These are phyloP conservation scores for Spathaspora arborariae DNA, from an alignment of 805 yeast genomes.

Conservation along the genomic window DNA sequence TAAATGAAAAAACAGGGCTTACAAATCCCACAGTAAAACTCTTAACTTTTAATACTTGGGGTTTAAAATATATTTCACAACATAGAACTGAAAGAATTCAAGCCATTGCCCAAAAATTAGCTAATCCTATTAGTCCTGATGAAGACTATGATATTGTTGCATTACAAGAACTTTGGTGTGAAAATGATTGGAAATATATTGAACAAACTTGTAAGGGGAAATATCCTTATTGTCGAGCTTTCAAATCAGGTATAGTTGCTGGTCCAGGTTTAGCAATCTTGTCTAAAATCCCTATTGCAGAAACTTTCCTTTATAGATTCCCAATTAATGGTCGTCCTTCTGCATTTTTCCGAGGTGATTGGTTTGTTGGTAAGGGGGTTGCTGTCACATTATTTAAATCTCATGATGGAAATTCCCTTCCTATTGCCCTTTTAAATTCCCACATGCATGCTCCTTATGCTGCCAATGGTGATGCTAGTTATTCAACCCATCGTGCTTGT, in stretches of 20 bases:
- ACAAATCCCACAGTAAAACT: slow-evolving; percentile 37
- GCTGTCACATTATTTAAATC: slow-evolving; percentile 67
- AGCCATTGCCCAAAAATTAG: slow-evolving; percentile 70
- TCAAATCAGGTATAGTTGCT: slow-evolving; percentile 77
- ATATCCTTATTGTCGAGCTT: slow-evolving; percentile 66
- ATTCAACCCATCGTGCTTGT: slow-evolving; percentile 83
- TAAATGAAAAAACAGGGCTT: not conserved
- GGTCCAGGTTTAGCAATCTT: slow-evolving; percentile 92
- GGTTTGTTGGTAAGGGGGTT: slow-evolving; percentile 92
- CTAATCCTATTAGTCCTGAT: slow-evolving; percentile 23
- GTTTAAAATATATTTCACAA: slow-evolving; percentile 80
- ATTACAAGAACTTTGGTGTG: slow-evolving; percentile 92
- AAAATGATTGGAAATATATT: slow-evolving; percentile 75
- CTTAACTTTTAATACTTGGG: slow-evolving; percentile 83
- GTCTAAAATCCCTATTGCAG: slow-evolving; percentile 78
- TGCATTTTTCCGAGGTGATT: slow-evolving; percentile 92
- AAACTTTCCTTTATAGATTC: slow-evolving; percentile 75
- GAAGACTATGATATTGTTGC: slow-evolving; percentile 77
- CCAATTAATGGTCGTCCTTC: slow-evolving; percentile 93
- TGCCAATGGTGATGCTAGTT: slow-evolving; percentile 77
- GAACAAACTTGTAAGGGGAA: slow-evolving; percentile 36
- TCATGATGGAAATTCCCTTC: slow-evolving; percentile 40
- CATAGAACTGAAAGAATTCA: slow-evolving; percentile 56
- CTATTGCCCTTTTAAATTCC: slow-evolving; percentile 78
- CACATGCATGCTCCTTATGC: slow-evolving; percentile 97